phyloP scores from a whole-genome alignment of 2,329 filamentous ascomycete genomes.

The Ophiostoma novo-ulmi region DNA sequence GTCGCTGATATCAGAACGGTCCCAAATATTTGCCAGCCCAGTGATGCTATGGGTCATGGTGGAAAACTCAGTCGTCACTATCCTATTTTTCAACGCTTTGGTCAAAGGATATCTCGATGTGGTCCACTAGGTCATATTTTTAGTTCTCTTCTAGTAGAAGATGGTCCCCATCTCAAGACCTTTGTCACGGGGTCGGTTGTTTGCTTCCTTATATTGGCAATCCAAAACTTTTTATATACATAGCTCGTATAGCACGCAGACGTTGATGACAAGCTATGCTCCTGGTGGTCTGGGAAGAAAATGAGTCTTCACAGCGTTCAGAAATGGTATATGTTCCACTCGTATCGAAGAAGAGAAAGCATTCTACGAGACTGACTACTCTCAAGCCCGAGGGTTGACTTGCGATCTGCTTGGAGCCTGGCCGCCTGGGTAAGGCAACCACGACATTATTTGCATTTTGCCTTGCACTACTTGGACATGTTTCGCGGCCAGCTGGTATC shows the following conservation, averaged over 20 bases:
- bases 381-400: background rate
- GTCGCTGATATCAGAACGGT: background rate
- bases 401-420: background rate
- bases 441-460: background rate
- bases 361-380: background rate
- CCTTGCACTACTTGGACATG: too few species aligned
- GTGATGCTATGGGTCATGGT: background rate
- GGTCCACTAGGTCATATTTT: background rate
- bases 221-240: too few species aligned
- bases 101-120: background rate
- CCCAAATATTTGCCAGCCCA: background rate
- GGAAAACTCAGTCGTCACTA: background rate
- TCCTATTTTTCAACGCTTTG: constrained; percentile 1
- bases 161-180: background rate
- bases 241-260: too few species aligned
- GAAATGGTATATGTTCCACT: background rate
- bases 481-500: background rate
- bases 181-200: background rate
- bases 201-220: too few species aligned
- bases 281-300: too few species aligned
- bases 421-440: background rate
- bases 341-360: too few species aligned
- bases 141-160: background rate
- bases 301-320: background rate
- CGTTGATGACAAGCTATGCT: too few species aligned